phyloP scores from a whole-genome alignment of 306 rosid species.

The Prunus mira region DNA sequence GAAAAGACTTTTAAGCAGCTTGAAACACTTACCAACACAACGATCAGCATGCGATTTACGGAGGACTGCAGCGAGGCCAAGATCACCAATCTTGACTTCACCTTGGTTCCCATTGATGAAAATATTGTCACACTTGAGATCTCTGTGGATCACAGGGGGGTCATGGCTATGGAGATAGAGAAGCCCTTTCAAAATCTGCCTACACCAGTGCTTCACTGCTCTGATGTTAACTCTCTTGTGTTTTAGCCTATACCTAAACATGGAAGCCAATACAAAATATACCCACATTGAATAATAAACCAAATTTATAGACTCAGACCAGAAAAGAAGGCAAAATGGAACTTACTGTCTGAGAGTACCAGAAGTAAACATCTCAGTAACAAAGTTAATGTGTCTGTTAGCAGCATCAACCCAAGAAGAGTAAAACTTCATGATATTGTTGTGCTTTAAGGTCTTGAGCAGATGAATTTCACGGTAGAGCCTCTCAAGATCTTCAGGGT shows the following conservation, averaged over 20 bases:
- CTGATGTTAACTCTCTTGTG: slow-evolving; percentile 80
- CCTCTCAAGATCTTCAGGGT: slow-evolving; percentile 86
- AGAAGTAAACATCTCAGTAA: slow-evolving; percentile 98
- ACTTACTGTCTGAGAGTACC: slow-evolving; percentile 97
- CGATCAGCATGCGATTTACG: slow-evolving; percentile 74
- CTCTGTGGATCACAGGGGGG: slow-evolving; percentile 97
- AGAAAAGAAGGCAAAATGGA: not conserved
- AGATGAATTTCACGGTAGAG: slow-evolving; percentile 91
- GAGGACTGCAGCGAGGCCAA: slow-evolving; percentile 92
- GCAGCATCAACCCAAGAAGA: slow-evolving; percentile 89
- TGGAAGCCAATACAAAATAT: slow-evolving; percentile 22
- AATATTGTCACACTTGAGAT: slow-evolving; percentile 96
- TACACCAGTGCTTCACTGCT: slow-evolving; percentile 98
- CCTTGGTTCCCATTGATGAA: slow-evolving; percentile 98
- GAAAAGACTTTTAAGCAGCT: slow-evolving; percentile 6
- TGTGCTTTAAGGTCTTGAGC: slow-evolving; percentile 85
- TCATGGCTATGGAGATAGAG: slow-evolving; percentile 80
- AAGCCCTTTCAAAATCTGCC: slow-evolving; percentile 92
- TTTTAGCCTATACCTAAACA: slow-evolving; percentile 72
- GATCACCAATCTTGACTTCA: slow-evolving; percentile 96
- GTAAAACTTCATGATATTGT: slow-evolving; percentile 82
- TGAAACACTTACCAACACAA: slow-evolving; percentile 68
- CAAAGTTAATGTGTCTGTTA: slow-evolving; percentile 86
- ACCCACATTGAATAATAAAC: slow-evolving; percentile 18
- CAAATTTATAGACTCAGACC: not conserved